Base-by-base conservation (phyloP, 768 basidiomycete species). In the Hysterangium stoloniferum region DNA sequence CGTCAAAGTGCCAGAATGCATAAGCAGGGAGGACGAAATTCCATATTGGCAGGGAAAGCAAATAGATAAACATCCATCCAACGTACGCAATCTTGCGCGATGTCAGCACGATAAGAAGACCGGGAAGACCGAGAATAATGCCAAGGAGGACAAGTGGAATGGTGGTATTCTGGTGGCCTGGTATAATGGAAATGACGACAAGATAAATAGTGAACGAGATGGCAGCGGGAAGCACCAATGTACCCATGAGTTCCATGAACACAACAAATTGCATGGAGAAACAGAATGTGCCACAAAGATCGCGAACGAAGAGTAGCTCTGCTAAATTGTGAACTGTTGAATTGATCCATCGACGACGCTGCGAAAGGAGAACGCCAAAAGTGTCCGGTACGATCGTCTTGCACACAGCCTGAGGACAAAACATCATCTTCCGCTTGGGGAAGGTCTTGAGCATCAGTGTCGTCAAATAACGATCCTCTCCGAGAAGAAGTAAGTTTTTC, bases 231-330 rank as follows among this genome's bases (percentile, higher is more conserved):
- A 98, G 74, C 25, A 98, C 95, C 55, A 99, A 77, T 2, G 96
- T 98, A 63, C 95, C 95, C 54, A 88, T 82, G 56, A 99, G 74
- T 64, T 99, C 96, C 94, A 99, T 99, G 64, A 86, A 93, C 31
- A 95, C 91, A 58, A 97, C 92, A 62, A 97, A 97, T 72, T 96
- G 94, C 95, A 97, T 97, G 9, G 91, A 94, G 79, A 99, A 98
- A 73, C 96, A 99, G 83, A 98, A 99, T 2, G 94, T 97, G 41
- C 96, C 96, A 58, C 95, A 99, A n/a, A 98, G 80, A 66, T 99
- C 96, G 20, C 94, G 82, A 22, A 99, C 95, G 44, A 97, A 76
- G 28, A 98, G 68, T 52, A 99, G 74, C 64, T 98, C 95, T n/a
- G 87, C 85, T 36, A 98, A 72, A 61, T 99, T 99, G 71, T 99